Percentiles rank a stretch among this genome's conserved stretches.
phyloP scores from a whole-genome alignment of 148 eudicot species.

The Dianthus caryophyllus region DNA sequence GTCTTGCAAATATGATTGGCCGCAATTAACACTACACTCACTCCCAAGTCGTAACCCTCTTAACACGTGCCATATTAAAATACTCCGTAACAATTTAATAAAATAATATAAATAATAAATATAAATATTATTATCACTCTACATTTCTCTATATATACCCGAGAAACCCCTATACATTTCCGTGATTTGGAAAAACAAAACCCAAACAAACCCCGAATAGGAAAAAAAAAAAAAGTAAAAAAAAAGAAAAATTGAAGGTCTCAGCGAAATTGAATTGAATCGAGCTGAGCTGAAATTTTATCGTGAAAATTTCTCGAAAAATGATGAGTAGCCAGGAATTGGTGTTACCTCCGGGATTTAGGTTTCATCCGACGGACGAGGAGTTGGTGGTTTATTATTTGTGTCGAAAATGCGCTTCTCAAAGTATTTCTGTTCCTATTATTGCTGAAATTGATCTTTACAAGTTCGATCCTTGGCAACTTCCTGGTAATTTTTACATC shows the following conservation, averaged over 20 bases:
- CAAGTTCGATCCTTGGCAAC: constrained; percentile 65
- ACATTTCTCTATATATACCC: constrained; percentile 16
- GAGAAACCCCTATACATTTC: background rate
- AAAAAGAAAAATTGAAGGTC: background rate
- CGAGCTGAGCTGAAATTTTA: background rate
- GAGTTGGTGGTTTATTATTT: constrained; percentile 56
- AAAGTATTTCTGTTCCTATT: constrained; percentile 41
- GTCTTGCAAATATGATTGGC: background rate
- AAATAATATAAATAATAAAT: too few relatives aligned
- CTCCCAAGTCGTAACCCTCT: background rate
- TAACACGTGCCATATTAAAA: constrained; percentile 21
- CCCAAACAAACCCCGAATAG: background rate
- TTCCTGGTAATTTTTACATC: constrained; percentile 38
- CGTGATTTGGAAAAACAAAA: constrained; percentile 7
- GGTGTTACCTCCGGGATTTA: constrained; percentile 49
- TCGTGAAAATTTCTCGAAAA: background rate
- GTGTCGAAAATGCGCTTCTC: constrained; percentile 45
- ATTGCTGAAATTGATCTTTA: constrained; percentile 63
- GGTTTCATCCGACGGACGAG: constrained; percentile 66
- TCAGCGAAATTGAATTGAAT: background rate
- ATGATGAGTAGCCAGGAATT: constrained; percentile 24
- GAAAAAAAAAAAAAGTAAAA: background rate
- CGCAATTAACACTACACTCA: background rate
- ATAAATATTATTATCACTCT: background rate
- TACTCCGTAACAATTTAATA: background rate